Evolutionary conservation across 371 early-diverging fungal species (phyloP), one percentile per base, ranked within the genome.

Genomic region (Dichotomocladium elegans): DNA sequence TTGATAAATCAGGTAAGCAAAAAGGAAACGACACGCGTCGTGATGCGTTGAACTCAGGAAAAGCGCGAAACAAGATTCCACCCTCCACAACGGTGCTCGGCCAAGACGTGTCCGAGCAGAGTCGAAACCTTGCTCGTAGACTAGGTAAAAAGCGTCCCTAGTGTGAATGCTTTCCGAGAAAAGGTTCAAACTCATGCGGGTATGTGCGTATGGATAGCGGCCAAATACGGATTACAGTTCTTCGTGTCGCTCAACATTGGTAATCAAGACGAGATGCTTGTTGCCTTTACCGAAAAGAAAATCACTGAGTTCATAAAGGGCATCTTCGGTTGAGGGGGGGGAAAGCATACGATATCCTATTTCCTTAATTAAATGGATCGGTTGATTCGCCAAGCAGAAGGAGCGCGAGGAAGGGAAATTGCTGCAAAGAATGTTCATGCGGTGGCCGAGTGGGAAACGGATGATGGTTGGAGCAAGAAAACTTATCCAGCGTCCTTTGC

Each of bases 261-360:
- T 19, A 67, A 52, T 24, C 57, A 68, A 9, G 74, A 77, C 28
- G 72, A 73, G 28, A 51, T 77, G 60, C 45, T 76, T 27, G 44
- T 65, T 52, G 70, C 65, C 10, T 77, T 77, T 59, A 59, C 66
- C 21, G 77, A 77, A 52, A 77, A 77, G 58, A 77, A 77, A 55
- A 40, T 77, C 31, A 61, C 47, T 10, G 64, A 58, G 19, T 42
- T 72, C 49, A 56, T 75, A 17, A 75, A 71, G 49, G 51, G 41
- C 24, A 34, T 52, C n/a, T 44, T 58, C 34, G 46, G 53, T 8
- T 63, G 41, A 62, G 25, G 21, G 26, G 35, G 14, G 35, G 17
- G 37, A 37, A 37, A 37, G 4, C 15, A n/a, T n/a, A n/a, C n/a
- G n/a, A n/a, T n/a, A n/a, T n/a, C n/a, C n/a, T n/a, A n/a, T n/a